These are phyloP conservation scores for Galerina marginata DNA, from an alignment of 768 basidiomycete species.

Conservation along the genomic window DNA sequence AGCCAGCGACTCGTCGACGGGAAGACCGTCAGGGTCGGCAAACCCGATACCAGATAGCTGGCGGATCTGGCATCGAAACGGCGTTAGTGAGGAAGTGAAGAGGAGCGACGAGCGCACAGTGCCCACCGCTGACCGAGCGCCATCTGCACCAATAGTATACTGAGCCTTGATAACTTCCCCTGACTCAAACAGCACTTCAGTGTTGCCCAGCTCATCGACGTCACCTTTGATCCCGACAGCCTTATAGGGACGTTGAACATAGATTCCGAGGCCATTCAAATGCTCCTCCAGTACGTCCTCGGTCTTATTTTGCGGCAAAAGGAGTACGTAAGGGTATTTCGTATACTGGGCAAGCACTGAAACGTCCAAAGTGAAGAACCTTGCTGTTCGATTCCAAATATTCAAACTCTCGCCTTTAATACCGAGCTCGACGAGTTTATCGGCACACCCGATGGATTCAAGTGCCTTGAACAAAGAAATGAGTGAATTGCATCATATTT, in stretches of 20 bases:
- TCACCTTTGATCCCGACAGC: constrained; percentile 2
- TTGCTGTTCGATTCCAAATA: background rate
- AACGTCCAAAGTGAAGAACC: background rate
- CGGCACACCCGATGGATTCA: constrained; percentile 6
- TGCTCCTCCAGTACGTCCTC: constrained; percentile 1
- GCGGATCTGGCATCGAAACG: background rate
- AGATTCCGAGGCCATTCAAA: background rate
- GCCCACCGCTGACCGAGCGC: background rate
- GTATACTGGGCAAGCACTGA: background rate
- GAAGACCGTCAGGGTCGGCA: background rate
- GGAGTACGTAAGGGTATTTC: background rate
- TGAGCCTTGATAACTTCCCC: constrained; percentile 7
- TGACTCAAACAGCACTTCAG: constrained; percentile 7
- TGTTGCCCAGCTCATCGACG: background rate
- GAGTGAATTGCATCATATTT: background rate
- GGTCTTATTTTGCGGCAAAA: constrained; percentile 2
- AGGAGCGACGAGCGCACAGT: background rate
- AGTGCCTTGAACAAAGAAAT: background rate
- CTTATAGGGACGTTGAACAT: background rate
- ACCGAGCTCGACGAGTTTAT: constrained; percentile 3
- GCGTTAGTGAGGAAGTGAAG: too few species aligned
- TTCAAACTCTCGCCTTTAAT: background rate
- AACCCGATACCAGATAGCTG: constrained; percentile 3
- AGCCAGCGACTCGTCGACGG: background rate
- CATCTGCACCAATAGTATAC: constrained; percentile 10